Conservation (phyloP, 2,329 filamentous ascomycete genomes). For the Torrubiellomyces zombiae region DNA sequence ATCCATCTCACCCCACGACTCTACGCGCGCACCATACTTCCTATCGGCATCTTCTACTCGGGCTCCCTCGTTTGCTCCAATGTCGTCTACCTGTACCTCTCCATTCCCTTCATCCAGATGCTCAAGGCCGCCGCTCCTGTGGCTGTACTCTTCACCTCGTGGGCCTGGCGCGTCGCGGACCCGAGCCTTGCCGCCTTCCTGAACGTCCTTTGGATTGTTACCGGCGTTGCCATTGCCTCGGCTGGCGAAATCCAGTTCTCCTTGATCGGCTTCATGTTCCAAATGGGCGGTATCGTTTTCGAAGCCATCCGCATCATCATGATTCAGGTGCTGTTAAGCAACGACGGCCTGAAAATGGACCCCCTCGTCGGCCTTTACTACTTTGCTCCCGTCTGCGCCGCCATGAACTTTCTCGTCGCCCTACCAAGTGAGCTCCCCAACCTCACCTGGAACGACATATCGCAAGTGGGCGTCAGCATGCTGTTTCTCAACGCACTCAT, state of each 20-base stretch:
- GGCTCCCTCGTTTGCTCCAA: slow-evolving; percentile 51
- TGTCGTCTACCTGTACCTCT: slow-evolving; percentile 50
- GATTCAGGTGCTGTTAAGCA: slow-evolving; percentile 68
- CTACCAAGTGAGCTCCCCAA: slow-evolving; percentile 50
- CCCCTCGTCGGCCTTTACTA: slow-evolving; percentile 80
- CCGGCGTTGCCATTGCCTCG: slow-evolving; percentile 34
- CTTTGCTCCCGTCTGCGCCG: slow-evolving; percentile 69
- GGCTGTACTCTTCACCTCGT: slow-evolving; percentile 48
- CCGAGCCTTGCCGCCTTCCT: slow-evolving; percentile 26
- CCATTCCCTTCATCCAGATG: slow-evolving; percentile 55
- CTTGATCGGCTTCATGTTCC: slow-evolving; percentile 48
- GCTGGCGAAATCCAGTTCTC: slow-evolving; percentile 54
- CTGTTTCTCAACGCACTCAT: slow-evolving; percentile 60
- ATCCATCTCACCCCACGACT: slow-evolving; percentile 43
- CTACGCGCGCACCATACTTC: slow-evolving; percentile 46
- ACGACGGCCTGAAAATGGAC: slow-evolving; percentile 69
- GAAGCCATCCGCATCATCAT: slow-evolving; percentile 71
- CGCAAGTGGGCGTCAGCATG: slow-evolving; percentile 45
- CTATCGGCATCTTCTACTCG: slow-evolving; percentile 50
- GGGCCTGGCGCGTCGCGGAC: slow-evolving; percentile 36
- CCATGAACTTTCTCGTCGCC: slow-evolving; percentile 61
- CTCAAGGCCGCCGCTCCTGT: slow-evolving; percentile 53
- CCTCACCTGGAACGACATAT: slow-evolving; percentile 50
- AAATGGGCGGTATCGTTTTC: slow-evolving; percentile 60
- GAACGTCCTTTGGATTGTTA: slow-evolving; percentile 34